Conservation (phyloP, 2,329 filamentous ascomycete genomes). For the Aspergillus proliferans region DNA sequence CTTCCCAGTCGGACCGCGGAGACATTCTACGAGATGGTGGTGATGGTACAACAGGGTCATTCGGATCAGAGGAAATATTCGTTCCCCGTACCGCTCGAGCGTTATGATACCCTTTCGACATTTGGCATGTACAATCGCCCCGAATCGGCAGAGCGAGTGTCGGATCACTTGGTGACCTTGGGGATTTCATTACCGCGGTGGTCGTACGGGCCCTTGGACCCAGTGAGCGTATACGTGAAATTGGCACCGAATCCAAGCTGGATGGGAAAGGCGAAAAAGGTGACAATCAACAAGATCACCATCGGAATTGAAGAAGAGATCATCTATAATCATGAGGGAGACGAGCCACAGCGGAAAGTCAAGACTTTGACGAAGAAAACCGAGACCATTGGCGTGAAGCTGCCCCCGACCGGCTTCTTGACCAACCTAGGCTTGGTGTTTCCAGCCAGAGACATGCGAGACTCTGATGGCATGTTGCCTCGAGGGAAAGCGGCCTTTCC, state of each 20-base stretch:
- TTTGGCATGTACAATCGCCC: slow-evolving; percentile 99
- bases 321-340: slow-evolving; percentile 96
- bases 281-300: slow-evolving; percentile 90
- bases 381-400: slow-evolving; percentile 71
- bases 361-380: slow-evolving; percentile 81
- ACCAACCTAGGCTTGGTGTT: slow-evolving; percentile 90
- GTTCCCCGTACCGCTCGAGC: slow-evolving; percentile 82
- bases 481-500: slow-evolving; percentile 82
- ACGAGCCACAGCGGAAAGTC: slow-evolving; percentile 84
- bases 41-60: slow-evolving; percentile 87
- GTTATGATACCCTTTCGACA: slow-evolving; percentile 94
- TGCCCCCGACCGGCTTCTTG: slow-evolving; percentile 86
- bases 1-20: slow-evolving; percentile 90
- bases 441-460: slow-evolving; percentile 79
- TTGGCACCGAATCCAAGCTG: slow-evolving; percentile 87
- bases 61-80: slow-evolving; percentile 81
- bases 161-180: slow-evolving; percentile 85
- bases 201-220: slow-evolving; percentile 94
- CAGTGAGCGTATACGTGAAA: slow-evolving; percentile 93
- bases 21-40: slow-evolving; percentile 93
- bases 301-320: slow-evolving; percentile 95
- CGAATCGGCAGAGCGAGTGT: slow-evolving; percentile 75
- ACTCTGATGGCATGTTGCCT: slow-evolving; percentile 79
- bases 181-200: slow-evolving; percentile 88
- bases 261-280: slow-evolving; percentile 81